Evolutionary conservation across 129 eudicot genomes (phyloP).

Genomic region (Tanacetum coccineum): DNA sequence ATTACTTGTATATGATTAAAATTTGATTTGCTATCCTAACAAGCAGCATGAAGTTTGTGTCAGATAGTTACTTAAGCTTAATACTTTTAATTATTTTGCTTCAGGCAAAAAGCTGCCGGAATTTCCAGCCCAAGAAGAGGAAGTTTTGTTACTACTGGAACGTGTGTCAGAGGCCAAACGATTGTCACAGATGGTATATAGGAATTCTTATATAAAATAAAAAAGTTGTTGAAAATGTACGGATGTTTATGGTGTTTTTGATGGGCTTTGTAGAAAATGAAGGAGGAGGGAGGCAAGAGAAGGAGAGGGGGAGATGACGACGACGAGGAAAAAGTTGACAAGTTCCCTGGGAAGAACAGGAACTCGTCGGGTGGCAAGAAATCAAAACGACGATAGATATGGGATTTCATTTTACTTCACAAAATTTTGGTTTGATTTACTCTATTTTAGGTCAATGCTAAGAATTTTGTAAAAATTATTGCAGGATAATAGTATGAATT

Average conservation of each 20-base stretch:
- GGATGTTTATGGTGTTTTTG: background rate
- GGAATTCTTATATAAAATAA: background rate
- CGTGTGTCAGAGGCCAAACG: slow-evolving; percentile 79
- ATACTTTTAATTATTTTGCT: background rate
- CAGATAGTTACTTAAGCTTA: background rate
- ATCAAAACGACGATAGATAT: slow-evolving; percentile 36
- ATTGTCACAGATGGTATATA: slow-evolving; percentile 51
- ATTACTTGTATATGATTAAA: too few species aligned
- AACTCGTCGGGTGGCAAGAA: slow-evolving; percentile 43
- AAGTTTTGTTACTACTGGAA: slow-evolving; percentile 57
- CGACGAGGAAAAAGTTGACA: slow-evolving; percentile 49
- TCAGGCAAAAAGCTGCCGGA: slow-evolving; percentile 73
- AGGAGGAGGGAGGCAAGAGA: slow-evolving; percentile 54
- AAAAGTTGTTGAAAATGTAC: background rate
- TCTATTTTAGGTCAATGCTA: too few species aligned
- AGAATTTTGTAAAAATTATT: too few species aligned
- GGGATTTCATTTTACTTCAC: background rate
- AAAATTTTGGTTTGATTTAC: too few species aligned
- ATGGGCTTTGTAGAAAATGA: slow-evolving; percentile 49
- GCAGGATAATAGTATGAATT: too few species aligned
- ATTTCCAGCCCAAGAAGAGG: slow-evolving; percentile 64
- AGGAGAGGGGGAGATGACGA: slow-evolving; percentile 48
- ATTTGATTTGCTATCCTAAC: too few species aligned
- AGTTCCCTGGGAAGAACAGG: slow-evolving; percentile 38
- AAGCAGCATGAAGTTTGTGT: background rate